A percentile compares a stretch with the other conserved stretches of the same genome.
phyloP scores from a whole-genome alignment of 2,329 filamentous ascomycete genomes.

The Penicillium sp. region DNA sequence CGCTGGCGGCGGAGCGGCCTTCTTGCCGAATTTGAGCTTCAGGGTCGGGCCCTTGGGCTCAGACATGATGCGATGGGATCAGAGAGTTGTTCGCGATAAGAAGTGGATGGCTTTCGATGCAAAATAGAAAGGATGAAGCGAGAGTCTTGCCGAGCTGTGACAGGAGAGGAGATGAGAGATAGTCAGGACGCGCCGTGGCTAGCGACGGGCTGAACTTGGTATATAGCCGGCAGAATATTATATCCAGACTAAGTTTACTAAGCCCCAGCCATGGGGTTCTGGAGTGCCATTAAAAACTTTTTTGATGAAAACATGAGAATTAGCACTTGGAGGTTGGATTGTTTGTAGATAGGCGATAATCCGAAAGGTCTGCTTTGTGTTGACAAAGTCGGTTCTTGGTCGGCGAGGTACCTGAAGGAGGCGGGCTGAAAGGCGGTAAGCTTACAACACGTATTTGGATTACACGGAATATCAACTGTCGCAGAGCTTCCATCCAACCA shows the following conservation, averaged over 20 bases:
- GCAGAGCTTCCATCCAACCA: background rate
- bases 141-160: background rate
- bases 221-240: background rate
- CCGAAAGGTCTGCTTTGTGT: no score
- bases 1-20: conserved; percentile 31
- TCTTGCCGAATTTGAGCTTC: conserved; percentile 46
- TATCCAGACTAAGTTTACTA: background rate
- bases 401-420: background rate
- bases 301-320: no score
- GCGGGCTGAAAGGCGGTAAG: background rate
- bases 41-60: conserved; percentile 37
- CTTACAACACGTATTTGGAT: background rate
- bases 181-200: background rate
- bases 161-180: background rate
- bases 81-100: background rate
- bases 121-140: background rate
- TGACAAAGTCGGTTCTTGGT: background rate
- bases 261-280: no score
- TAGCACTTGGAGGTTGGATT: no score
- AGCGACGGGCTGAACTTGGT: background rate
- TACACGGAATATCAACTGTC: background rate
- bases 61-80: conserved; percentile 33
- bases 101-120: background rate
- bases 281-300: no score
- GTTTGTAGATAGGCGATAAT: no score